phyloP scores from a whole-genome alignment of 441 rosid species.

The Syzygium malaccense region DNA sequence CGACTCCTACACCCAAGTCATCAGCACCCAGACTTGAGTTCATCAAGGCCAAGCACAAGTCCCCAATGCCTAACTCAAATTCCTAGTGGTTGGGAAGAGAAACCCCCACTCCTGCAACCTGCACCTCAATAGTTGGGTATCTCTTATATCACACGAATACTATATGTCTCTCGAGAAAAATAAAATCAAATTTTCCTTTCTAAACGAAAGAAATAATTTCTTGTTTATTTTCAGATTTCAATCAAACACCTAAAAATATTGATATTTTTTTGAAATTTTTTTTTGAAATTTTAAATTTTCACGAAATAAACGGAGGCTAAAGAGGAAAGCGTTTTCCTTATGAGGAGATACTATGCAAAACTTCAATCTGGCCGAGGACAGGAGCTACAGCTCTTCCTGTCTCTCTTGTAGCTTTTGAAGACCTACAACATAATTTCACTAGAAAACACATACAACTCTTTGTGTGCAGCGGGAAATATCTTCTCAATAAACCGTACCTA shows the following conservation, averaged over 20 bases:
- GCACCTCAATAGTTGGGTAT: rapidly evolving
- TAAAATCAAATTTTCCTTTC: not conserved
- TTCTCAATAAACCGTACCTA: too few species aligned
- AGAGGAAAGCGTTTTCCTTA: not conserved
- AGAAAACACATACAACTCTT: not conserved
- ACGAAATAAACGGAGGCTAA: not conserved
- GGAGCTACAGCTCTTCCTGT: not conserved
- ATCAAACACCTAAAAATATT: not conserved
- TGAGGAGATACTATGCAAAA: not conserved
- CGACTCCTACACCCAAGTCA: not conserved
- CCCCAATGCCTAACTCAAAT: not conserved
- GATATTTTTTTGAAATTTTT: too few species aligned
- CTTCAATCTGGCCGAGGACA: not conserved
- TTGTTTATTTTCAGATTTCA: not conserved
- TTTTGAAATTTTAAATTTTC: not conserved
- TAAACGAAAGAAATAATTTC: not conserved
- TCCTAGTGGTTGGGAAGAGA: not conserved
- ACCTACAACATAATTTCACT: not conserved
- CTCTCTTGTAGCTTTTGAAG: not conserved
- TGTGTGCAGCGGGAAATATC: not conserved
- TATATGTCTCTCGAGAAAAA: not conserved
- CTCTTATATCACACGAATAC: not conserved
- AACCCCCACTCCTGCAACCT: not conserved
- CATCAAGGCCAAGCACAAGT: not conserved
- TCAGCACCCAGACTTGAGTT: not conserved